A percentile compares a stretch with the other conserved stretches of the same genome.
Conservation (phyloP, 2,329 filamentous ascomycete genomes). For the Acrocalymma vagum region DNA sequence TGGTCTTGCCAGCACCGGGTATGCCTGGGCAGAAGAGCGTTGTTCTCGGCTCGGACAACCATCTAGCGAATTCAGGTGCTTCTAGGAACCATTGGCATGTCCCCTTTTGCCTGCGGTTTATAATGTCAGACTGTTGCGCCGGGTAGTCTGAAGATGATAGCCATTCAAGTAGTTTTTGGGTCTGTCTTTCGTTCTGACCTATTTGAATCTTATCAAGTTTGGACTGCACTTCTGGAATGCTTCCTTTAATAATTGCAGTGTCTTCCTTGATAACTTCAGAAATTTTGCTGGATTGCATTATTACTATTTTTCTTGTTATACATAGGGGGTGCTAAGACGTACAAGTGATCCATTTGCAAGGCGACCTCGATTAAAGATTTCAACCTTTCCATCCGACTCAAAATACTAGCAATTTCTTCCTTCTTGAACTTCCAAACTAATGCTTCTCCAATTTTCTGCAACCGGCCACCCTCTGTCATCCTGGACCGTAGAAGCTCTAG, state of each 20-base stretch:
- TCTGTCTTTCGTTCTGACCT: constrained; percentile 2
- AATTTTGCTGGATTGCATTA: constrained; percentile 18
- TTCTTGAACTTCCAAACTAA: constrained; percentile 23
- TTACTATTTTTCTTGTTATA: neutral
- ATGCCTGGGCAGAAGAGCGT: constrained; percentile 59
- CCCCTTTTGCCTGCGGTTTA: constrained; percentile 45
- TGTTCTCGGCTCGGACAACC: constrained; percentile 15
- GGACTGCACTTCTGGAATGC: constrained; percentile 5
- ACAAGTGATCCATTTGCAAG: constrained; percentile 34
- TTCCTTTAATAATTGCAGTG: constrained; percentile 2
- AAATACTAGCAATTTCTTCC: constrained; percentile 24
- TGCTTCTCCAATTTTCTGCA: constrained; percentile 9
- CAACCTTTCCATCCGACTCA: constrained; percentile 25
- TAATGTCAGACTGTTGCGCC: constrained; percentile 51
- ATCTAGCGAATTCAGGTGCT: constrained; percentile 29
- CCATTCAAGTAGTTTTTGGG: constrained; percentile 43
- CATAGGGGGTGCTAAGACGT: constrained; percentile 4
- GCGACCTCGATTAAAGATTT: constrained; percentile 24
- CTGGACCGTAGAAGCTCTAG: constrained; percentile 23
- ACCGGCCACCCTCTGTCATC: constrained; percentile 17
- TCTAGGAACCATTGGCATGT: constrained; percentile 59
- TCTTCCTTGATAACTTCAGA: constrained; percentile 19
- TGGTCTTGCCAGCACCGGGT: constrained; percentile 61
- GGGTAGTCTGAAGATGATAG: constrained; percentile 48
- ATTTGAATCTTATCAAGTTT: constrained; percentile 9